phyloP scores from a whole-genome alignment of 2,329 filamentous ascomycete species.

The Madurella fahalii region DNA sequence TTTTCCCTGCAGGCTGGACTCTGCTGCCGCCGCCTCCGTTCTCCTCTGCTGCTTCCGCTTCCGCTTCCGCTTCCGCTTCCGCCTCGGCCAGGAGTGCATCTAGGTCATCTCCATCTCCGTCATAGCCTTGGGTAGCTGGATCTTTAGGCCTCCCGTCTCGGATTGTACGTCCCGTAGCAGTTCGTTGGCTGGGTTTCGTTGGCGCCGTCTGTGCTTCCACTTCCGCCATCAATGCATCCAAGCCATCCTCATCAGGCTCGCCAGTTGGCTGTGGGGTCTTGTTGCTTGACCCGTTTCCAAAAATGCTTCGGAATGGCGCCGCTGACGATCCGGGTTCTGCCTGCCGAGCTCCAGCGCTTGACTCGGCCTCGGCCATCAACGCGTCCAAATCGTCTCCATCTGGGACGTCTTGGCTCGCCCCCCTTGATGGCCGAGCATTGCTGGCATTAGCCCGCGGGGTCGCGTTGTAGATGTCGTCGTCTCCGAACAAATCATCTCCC shows the following conservation, averaged over 20 bases:
- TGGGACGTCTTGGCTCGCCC: slow-evolving; percentile 26
- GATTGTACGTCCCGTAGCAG: slow-evolving; percentile 14
- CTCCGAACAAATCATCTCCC: slow-evolving; percentile 38
- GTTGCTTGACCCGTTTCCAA: slow-evolving; percentile 16
- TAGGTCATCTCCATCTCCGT: slow-evolving; percentile 32
- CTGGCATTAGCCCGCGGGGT: slow-evolving; percentile 37
- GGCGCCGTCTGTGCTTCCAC: slow-evolving; percentile 16
- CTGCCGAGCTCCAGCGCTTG: slow-evolving; percentile 16
- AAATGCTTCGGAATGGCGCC: slow-evolving; percentile 6
- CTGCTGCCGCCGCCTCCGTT: not conserved
- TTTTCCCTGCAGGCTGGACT: not conserved
- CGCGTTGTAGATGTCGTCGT: slow-evolving; percentile 52
- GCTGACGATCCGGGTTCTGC: not conserved
- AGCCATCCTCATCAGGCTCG: slow-evolving; percentile 31
- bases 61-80: slow-evolving; percentile 4
- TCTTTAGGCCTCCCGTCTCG: slow-evolving; percentile 13
- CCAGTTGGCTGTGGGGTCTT: slow-evolving; percentile 2
- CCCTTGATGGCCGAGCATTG: slow-evolving; percentile 1
- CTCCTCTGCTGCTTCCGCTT: not conserved
- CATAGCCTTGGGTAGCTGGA: slow-evolving; percentile 1
- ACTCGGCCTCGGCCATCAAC: slow-evolving; percentile 48
- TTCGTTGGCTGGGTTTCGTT: slow-evolving; percentile 14
- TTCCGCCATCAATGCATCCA: slow-evolving; percentile 36
- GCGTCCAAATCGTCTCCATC: slow-evolving; percentile 50
- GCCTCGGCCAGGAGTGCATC: slow-evolving; percentile 33